These are phyloP conservation scores for Pseudogymnoascus sp. DNA, from an alignment of 2,329 filamentous ascomycete genomes.

Conservation along the genomic window DNA sequence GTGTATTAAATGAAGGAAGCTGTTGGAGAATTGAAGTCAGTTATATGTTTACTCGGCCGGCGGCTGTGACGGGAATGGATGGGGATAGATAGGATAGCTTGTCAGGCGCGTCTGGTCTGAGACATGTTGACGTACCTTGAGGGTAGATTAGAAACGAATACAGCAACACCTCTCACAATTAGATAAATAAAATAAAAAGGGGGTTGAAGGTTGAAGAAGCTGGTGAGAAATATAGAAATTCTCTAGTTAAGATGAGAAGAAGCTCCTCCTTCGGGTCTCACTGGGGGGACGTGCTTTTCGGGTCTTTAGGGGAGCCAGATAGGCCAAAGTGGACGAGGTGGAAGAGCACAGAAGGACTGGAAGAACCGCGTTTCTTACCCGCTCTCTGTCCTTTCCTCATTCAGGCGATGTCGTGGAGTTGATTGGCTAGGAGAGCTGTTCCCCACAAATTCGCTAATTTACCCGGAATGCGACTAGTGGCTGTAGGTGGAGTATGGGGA, in stretches of 20 bases:
- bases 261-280: conserved; percentile 1
- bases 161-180: conserved; percentile 3
- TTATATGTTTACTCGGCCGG: background rate
- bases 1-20: background rate
- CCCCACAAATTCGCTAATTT: conserved; percentile 7
- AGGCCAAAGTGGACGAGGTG: background rate
- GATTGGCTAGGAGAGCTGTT: background rate
- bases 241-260: conserved; percentile 3
- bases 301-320: background rate
- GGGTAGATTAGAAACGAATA: conserved; percentile 11
- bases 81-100: background rate
- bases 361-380: background rate
- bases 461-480: background rate
- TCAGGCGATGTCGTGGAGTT: background rate
- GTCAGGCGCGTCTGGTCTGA: background rate
- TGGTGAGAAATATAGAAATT: background rate
- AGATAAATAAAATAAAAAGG: background rate
- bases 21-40: background rate
- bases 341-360: background rate
- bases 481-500: background rate
- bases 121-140: background rate
- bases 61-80: background rate
- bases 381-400: conserved; percentile 6
- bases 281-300: background rate
- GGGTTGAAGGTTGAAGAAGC: background rate